These are phyloP conservation scores for Diaporthe destruens DNA, from an alignment of 2,329 filamentous ascomycete species.

Conservation along the genomic window DNA sequence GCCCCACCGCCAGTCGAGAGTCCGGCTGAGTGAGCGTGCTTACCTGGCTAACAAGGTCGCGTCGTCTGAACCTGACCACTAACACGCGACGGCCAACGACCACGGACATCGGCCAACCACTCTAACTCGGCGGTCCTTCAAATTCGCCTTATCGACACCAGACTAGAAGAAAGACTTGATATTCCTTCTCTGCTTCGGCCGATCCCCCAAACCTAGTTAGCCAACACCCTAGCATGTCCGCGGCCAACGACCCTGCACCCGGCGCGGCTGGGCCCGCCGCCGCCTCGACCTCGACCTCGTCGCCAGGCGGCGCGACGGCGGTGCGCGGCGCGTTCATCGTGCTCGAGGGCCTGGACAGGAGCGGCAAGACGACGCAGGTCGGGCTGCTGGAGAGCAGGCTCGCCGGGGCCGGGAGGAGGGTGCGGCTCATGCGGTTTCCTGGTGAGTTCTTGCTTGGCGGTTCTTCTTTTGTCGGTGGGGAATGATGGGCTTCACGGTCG, in stretches of 20 bases:
- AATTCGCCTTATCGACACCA: neutral
- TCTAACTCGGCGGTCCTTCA: neutral
- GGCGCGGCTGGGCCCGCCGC: neutral
- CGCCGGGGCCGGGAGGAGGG: conserved; percentile 60
- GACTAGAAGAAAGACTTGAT: neutral
- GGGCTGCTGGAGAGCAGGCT: conserved; percentile 72
- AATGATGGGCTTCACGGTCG: neutral
- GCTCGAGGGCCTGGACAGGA: conserved; percentile 89
- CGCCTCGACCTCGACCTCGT: neutral
- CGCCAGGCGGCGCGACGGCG: neutral
- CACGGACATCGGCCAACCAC: neutral
- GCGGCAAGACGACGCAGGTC: conserved; percentile 94
- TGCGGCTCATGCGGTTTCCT: conserved; percentile 69
- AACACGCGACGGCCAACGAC: neutral
- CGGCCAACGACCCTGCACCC: neutral
- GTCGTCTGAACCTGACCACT: neutral
- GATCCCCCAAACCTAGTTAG: neutral
- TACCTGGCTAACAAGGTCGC: neutral
- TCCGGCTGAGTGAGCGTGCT: too few relatives aligned
- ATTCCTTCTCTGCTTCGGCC: neutral
- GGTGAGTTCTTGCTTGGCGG: conserved; percentile 56
- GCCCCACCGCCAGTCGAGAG: neutral
- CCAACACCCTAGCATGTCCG: neutral
- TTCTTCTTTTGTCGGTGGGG: conserved; percentile 3
- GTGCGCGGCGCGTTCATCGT: conserved; percentile 78